Conservation (phyloP, 768 basidiomycete species). For the Amanita exitialis region DNA sequence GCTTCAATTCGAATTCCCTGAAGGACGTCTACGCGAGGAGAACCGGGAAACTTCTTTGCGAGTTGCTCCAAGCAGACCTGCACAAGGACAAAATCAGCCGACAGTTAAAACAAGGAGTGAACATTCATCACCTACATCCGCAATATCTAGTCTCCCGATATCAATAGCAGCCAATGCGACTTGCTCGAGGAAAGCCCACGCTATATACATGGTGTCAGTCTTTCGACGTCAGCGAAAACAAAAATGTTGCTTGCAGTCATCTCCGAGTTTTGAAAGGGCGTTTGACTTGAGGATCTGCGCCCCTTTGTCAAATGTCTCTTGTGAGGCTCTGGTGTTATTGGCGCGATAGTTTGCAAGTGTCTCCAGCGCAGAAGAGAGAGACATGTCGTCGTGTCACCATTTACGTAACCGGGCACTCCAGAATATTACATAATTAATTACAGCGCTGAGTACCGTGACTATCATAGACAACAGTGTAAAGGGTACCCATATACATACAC, state of each 20-base stretch:
- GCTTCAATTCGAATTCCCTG: constrained; percentile 74
- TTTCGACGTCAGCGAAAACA: not conserved
- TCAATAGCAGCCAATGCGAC: constrained; percentile 72
- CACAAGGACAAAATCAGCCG: constrained; percentile 12
- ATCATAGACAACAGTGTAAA: not conserved
- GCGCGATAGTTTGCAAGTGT: constrained; percentile 43
- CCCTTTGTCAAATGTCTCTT: constrained; percentile 50
- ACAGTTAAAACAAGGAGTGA: constrained; percentile 5
- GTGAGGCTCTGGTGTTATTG: constrained; percentile 43
- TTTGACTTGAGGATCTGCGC: constrained; percentile 38
- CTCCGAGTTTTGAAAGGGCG: constrained; percentile 32
- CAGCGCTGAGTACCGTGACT: no score
- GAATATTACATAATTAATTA: no score
- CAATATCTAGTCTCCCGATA: constrained; percentile 58
- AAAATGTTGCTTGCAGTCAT: constrained; percentile 36
- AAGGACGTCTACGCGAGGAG: constrained; percentile 71
- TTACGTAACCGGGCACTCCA: not conserved
- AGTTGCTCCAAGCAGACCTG: constrained; percentile 61
- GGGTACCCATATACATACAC: not conserved
- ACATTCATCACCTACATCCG: constrained; percentile 44
- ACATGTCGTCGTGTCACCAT: constrained; percentile 21
- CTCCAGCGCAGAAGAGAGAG: constrained; percentile 36
- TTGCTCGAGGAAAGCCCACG: constrained; percentile 77
- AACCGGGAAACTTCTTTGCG: constrained; percentile 58
- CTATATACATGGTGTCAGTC: constrained; percentile 23